Evolutionary conservation across 225 moss, liverwort and hornwort genomes (phyloP).

Genomic region (Antitrichia curtipendula): DNA sequence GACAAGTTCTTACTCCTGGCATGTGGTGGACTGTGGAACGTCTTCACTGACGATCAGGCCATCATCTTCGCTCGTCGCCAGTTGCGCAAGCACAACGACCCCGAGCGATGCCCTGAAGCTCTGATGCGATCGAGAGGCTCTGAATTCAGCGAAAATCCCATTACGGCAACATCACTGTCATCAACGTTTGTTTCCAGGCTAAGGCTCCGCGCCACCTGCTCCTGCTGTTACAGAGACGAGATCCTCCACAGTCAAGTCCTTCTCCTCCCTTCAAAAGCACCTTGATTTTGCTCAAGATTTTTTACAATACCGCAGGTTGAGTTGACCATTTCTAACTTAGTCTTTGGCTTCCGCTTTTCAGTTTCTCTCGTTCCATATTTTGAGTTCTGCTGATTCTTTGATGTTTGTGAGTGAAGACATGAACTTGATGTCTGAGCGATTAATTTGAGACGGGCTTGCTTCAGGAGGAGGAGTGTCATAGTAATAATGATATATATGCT

Average conservation of each 20-base stretch:
- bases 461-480: background rate
- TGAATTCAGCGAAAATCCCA: slow-evolving; percentile 44
- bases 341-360: background rate
- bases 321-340: background rate
- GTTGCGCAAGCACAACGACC: slow-evolving; percentile 71
- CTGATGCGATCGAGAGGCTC: slow-evolving; percentile 57
- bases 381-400: background rate
- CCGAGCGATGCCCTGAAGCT: slow-evolving; percentile 65
- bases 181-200: slow-evolving; percentile 64
- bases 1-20: slow-evolving; percentile 83
- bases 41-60: slow-evolving; percentile 59
- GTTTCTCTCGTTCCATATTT: background rate
- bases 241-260: background rate
- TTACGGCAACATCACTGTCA: slow-evolving; percentile 74
- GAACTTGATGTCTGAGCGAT: background rate
- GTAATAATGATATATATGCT: background rate
- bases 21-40: slow-evolving; percentile 86
- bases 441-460: background rate
- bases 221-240: slow-evolving; percentile 4
- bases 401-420: background rate
- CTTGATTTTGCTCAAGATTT: slow-evolving; percentile 19
- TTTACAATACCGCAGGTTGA: background rate
- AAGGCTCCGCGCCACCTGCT: slow-evolving; percentile 53
- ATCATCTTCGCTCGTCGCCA: slow-evolving; percentile 63
- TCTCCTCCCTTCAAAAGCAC: slow-evolving; percentile 13